phyloP scores from a whole-genome alignment of 2,329 filamentous ascomycete species.

The Pyricularia grisea region DNA sequence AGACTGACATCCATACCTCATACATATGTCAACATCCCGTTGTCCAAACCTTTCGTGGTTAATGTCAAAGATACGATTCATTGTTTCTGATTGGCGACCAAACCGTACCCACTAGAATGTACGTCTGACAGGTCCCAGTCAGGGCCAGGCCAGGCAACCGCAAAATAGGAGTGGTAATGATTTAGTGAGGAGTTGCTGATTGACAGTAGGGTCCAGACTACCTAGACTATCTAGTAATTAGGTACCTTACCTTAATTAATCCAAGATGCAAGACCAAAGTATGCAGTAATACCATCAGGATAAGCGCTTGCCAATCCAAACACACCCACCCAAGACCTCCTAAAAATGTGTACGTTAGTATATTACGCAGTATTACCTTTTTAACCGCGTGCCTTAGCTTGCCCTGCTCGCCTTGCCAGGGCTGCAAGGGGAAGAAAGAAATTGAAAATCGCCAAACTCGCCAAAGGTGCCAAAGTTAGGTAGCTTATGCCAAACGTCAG shows the following conservation, averaged over 20 bases:
- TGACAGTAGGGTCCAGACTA: neutral
- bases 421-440: neutral
- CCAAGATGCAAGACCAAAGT: neutral
- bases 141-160: neutral
- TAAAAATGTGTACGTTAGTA: neutral
- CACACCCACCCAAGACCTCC: neutral
- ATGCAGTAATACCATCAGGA: neutral
- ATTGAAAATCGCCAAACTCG: neutral
- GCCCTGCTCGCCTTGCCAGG: neutral
- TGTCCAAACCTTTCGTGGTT: neutral
- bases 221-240: too few relatives aligned
- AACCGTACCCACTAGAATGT: neutral
- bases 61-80: neutral
- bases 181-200: neutral
- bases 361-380: neutral
- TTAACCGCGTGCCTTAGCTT: neutral
- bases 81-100: neutral
- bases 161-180: neutral
- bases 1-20: too few relatives aligned
- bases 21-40: too few relatives aligned
- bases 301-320: neutral
- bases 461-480: neutral
- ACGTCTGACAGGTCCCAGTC: neutral
- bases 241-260: neutral
- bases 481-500: neutral